Conservation (phyloP, 2,329 filamentous ascomycete genomes). For the Bisporella sp. region DNA sequence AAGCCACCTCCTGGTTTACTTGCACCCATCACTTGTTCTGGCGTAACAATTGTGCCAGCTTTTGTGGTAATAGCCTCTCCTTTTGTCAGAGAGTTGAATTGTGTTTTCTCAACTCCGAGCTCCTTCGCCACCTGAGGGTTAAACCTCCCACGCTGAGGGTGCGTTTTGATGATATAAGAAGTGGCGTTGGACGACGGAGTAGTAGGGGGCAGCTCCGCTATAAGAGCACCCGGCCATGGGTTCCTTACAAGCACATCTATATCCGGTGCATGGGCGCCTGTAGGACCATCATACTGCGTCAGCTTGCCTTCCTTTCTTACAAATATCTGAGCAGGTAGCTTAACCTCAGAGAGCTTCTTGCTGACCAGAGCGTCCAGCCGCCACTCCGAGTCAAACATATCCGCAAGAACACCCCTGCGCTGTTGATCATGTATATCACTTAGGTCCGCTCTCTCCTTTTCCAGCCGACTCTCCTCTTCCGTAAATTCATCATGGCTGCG, state of each 20-base stretch:
- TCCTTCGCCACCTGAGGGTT: slow-evolving; percentile 54
- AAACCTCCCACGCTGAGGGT: slow-evolving; percentile 76
- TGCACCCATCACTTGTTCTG: slow-evolving; percentile 78
- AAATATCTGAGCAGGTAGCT: slow-evolving; percentile 64
- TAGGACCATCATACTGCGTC: slow-evolving; percentile 63
- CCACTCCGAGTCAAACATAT: slow-evolving; percentile 79
- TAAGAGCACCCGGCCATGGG: slow-evolving; percentile 69
- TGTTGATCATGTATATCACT: slow-evolving; percentile 39
- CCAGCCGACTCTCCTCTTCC: slow-evolving; percentile 10
- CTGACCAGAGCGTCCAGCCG: slow-evolving; percentile 62
- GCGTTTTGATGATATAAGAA: slow-evolving; percentile 79
- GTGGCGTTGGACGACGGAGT: slow-evolving; percentile 60
- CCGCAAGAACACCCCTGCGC: slow-evolving; percentile 55
- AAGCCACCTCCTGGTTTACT: slow-evolving; percentile 63
- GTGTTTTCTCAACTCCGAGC: slow-evolving; percentile 54
- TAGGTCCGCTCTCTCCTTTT: slow-evolving; percentile 28
- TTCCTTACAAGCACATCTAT: slow-evolving; percentile 65
- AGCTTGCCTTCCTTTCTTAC: slow-evolving; percentile 58
- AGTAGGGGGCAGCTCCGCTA: slow-evolving; percentile 61
- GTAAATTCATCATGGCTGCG: slow-evolving; percentile 42
- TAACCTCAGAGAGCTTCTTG: slow-evolving; percentile 57
- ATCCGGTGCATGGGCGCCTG: slow-evolving; percentile 32
- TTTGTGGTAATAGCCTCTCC: slow-evolving; percentile 57
- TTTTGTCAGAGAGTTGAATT: slow-evolving; percentile 53
- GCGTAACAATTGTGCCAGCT: slow-evolving; percentile 64